These are phyloP conservation scores for Solanum pinnatisectum DNA, from an alignment of 257 asterid species.

Conservation along the genomic window DNA sequence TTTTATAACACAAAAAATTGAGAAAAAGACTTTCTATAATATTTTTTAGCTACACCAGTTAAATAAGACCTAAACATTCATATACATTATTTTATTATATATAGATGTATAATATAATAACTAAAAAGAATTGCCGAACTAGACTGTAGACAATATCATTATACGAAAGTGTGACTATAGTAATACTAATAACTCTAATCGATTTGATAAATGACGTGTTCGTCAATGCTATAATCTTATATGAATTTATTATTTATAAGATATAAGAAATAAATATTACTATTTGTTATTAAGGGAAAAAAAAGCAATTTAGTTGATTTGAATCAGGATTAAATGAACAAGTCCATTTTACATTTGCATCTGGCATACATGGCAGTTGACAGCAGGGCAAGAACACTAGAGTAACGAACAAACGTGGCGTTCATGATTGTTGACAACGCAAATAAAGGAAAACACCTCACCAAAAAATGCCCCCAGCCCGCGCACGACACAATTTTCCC, in stretches of 20 bases:
- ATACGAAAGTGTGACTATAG: neutral
- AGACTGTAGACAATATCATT: neutral
- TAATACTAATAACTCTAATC: neutral
- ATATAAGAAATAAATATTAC: no score
- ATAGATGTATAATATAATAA: neutral
- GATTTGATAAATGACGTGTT: neutral
- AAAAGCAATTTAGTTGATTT: neutral
- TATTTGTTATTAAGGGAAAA: neutral
- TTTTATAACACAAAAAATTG: neutral
- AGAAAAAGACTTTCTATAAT: neutral
- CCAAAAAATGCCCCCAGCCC: neutral
- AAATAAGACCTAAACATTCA: neutral
- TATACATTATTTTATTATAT: neutral
- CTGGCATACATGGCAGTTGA: neutral
- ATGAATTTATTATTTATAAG: no score
- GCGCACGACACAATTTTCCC: neutral
- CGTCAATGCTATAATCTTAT: no score
- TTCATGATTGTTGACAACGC: neutral
- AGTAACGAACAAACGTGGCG: neutral
- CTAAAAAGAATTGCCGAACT: no score
- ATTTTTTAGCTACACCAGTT: neutral
- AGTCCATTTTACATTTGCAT: neutral
- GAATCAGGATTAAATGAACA: neutral
- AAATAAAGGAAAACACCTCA: neutral
- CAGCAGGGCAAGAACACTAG: neutral